phyloP scores from a whole-genome alignment of 441 rosid species.

The Oxalis stricta region DNA sequence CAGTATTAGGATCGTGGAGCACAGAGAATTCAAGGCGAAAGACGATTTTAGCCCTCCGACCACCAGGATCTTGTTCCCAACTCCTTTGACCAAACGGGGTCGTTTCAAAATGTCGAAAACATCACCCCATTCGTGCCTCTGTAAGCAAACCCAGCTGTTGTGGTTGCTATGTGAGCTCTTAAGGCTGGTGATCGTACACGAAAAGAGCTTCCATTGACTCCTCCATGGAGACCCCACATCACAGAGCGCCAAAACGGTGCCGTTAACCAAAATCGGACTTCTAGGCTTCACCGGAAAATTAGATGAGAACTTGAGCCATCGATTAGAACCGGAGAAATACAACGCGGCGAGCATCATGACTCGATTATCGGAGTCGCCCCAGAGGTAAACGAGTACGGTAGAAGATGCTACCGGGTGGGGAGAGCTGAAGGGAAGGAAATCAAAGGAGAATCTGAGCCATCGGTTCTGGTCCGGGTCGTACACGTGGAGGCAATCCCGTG shows the following conservation, averaged over 20 bases:
- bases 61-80: constrained; percentile 48
- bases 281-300: constrained; percentile 80
- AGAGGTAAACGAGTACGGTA: constrained; percentile 50
- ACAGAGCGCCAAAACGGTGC: constrained; percentile 58
- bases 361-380: constrained; percentile 54
- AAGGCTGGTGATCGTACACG: constrained; percentile 28
- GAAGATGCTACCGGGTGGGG: constrained; percentile 65
- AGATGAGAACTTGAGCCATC: constrained; percentile 66
- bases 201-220: constrained; percentile 71
- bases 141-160: constrained; percentile 49
- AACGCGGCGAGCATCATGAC: constrained; percentile 75
- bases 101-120: constrained; percentile 73
- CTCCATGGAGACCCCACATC: constrained; percentile 91
- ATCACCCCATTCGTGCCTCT: constrained; percentile 77
- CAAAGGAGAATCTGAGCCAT: constrained; percentile 54
- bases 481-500: constrained; percentile 31
- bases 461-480: constrained; percentile 43
- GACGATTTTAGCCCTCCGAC: constrained; percentile 66
- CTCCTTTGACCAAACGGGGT: constrained; percentile 55
- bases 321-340: constrained; percentile 30
- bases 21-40: constrained; percentile 51
- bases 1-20: constrained; percentile 64
- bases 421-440: constrained; percentile 55
- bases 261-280: constrained; percentile 47
- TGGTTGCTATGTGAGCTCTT: constrained; percentile 19